phyloP scores from a whole-genome alignment of 164 flowering plant species.

The Litsea cubeba region DNA sequence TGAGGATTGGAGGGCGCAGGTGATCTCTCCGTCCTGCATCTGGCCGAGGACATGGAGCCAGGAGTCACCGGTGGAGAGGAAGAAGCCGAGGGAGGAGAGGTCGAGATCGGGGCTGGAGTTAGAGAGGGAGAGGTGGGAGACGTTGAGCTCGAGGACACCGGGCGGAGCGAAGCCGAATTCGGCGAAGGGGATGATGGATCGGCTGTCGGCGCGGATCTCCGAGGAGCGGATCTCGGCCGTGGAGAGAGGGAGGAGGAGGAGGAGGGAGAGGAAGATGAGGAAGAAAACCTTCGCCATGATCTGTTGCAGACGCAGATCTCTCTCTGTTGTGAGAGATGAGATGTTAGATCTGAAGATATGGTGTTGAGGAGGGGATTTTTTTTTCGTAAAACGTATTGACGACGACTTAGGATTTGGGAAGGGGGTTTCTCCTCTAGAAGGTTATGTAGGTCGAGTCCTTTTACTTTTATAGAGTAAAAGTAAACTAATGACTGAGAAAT shows the following conservation, averaged over 20 bases:
- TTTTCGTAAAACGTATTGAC: no score
- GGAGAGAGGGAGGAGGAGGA: slow-evolving; percentile 20
- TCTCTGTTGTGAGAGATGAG: background rate
- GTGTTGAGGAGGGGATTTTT: no score
- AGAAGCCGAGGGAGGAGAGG: slow-evolving; percentile 66
- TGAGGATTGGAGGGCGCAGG: slow-evolving; percentile 67
- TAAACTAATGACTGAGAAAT: no score
- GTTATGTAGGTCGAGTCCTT: no score
- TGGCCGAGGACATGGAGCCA: slow-evolving; percentile 78
- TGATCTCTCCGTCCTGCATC: slow-evolving; percentile 53
- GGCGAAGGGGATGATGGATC: slow-evolving; percentile 81
- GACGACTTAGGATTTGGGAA: background rate
- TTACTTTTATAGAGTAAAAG: no score
- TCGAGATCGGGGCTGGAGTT: slow-evolving; percentile 35
- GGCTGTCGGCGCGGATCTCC: slow-evolving; percentile 57
- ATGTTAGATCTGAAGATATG: background rate
- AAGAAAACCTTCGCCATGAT: slow-evolving; percentile 30
- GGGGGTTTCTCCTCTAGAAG: no score
- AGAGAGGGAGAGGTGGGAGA: slow-evolving; percentile 48
- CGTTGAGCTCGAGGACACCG: slow-evolving; percentile 73
- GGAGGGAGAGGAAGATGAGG: slow-evolving; percentile 3
- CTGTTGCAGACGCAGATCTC: slow-evolving; percentile 2
- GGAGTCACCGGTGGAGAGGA: slow-evolving; percentile 74
- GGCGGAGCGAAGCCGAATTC: slow-evolving; percentile 84
- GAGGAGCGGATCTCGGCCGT: slow-evolving; percentile 60